phyloP scores from a whole-genome alignment of 176 grass and related monocot genomes.

The Zizania latifolia region DNA sequence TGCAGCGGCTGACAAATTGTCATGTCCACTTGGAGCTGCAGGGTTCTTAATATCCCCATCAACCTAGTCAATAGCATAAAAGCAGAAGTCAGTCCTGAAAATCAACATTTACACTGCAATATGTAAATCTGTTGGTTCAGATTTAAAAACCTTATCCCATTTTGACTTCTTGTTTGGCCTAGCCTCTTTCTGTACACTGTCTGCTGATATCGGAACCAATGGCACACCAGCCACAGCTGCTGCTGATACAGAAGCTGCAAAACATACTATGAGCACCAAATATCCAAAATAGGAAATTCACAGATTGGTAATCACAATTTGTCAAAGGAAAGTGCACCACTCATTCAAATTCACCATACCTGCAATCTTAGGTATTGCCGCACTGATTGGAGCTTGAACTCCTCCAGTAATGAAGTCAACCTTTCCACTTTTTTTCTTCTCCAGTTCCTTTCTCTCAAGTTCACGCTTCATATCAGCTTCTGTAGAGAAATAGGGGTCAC shows the following conservation, averaged over 20 bases:
- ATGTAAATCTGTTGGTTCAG: background rate
- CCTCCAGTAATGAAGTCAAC: constrained; percentile 73
- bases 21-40: constrained; percentile 41
- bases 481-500: constrained; percentile 28
- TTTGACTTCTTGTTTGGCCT: constrained; percentile 89
- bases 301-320: background rate
- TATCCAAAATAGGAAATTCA: background rate
- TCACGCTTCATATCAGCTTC: constrained; percentile 90
- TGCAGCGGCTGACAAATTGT: constrained; percentile 39
- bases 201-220: constrained; percentile 19
- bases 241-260: constrained; percentile 26
- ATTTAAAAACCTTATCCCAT: constrained; percentile 90
- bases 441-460: constrained; percentile 80
- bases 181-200: constrained; percentile 49
- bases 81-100: constrained; percentile 2
- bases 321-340: background rate
- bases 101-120: constrained; percentile 9
- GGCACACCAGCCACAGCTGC: constrained; percentile 35
- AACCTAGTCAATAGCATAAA: constrained; percentile 49
- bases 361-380: constrained; percentile 56
- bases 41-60: constrained; percentile 69
- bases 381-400: constrained; percentile 39
- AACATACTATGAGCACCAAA: background rate
- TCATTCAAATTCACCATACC: constrained; percentile 30
- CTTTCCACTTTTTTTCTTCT: constrained; percentile 75